Base-by-base conservation (phyloP, 2,329 filamentous ascomycete species). In the Tolypocladium inflatum region DNA sequence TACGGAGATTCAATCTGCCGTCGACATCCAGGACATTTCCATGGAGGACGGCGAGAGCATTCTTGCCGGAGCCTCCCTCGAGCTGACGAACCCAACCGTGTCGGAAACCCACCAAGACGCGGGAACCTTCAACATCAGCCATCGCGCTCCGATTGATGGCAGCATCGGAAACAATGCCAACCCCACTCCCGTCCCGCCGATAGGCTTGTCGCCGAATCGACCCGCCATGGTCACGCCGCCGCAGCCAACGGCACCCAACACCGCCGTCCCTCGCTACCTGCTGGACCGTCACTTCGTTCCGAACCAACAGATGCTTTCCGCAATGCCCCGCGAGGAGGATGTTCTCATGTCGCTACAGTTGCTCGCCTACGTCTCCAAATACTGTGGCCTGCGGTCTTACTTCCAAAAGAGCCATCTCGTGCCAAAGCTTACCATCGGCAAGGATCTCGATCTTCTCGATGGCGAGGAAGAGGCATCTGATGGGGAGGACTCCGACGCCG, bases 301-400 rank as follows among this genome's bases (percentile, higher is more conserved):
- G 33, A 83, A 85, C 67, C 83, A 88, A 19, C 86, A 88, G 64
- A 87, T 95, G 65, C 78, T 96, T 38, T 90, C 92, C 35, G 88
- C 91, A 13, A 96, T 97, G 89, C 94, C 94, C 11, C 86, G 94
- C 55, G 94, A 99, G 66, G 94, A 99, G 72, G 94, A 99, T 67
- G 94, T 99, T 2, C 80, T 99, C 62, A 97, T 99, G 93, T 97
- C 94, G 7, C 81, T 99, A 42, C 94, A 99, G 73, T 83, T 99
- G 23, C 82, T 99, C 52, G 94, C 94, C 19, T 99, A 99, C 71
- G 93, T 99, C 58, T 97, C 92, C 30, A 99, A 99, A 73, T 99
- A 99, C 75, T 97, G 94, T 79, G 95, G 96, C 66, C 83, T 99
- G 37, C 86, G 94, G 21, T 88, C 90, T 5, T 99, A 97, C 73